Conservation (phyloP, 352 stramenopile species). For the Phytophthora sojae region DNA sequence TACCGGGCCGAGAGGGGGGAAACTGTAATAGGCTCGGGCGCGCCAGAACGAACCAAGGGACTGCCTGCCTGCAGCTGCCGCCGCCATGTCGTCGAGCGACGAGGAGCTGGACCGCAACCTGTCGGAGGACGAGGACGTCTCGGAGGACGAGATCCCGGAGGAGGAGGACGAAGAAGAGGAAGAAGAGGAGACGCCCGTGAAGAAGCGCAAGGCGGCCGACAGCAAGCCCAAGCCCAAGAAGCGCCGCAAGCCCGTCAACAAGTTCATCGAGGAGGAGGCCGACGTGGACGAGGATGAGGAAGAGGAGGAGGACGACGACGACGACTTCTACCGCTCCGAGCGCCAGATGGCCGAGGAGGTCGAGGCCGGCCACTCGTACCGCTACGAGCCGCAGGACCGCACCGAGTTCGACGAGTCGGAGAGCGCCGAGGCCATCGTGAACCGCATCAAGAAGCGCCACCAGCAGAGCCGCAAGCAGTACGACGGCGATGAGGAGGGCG, state of each 20-base stretch:
- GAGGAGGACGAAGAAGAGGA: constrained; percentile 75
- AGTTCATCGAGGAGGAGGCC: constrained; percentile 91
- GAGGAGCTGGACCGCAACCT: constrained; percentile 86
- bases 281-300: constrained; percentile 90
- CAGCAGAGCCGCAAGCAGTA: constrained; percentile 88
- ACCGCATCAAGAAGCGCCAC: constrained; percentile 90
- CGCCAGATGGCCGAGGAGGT: constrained; percentile 82
- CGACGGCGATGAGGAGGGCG: constrained; percentile 85
- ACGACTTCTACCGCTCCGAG: constrained; percentile 82
- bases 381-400: constrained; percentile 82
- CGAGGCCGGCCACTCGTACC: constrained; percentile 66
- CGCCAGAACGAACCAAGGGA: constrained; percentile 34
- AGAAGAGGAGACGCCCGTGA: constrained; percentile 61
- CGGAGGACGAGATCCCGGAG: constrained; percentile 80
- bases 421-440: constrained; percentile 86
- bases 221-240: constrained; percentile 87
- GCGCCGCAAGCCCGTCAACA: constrained; percentile 84
- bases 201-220: constrained; percentile 80
- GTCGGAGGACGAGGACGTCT: constrained; percentile 82
- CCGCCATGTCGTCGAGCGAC: constrained; percentile 87
- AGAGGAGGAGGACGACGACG: constrained; percentile 87
- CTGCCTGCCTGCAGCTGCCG: not conserved
- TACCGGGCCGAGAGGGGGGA: constrained; percentile 18
- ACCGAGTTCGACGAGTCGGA: constrained; percentile 81
- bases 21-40: constrained; percentile 21